Evolutionary conservation across 441 rosid species (phyloP).

Genomic region (Metrosideros polymorpha): DNA sequence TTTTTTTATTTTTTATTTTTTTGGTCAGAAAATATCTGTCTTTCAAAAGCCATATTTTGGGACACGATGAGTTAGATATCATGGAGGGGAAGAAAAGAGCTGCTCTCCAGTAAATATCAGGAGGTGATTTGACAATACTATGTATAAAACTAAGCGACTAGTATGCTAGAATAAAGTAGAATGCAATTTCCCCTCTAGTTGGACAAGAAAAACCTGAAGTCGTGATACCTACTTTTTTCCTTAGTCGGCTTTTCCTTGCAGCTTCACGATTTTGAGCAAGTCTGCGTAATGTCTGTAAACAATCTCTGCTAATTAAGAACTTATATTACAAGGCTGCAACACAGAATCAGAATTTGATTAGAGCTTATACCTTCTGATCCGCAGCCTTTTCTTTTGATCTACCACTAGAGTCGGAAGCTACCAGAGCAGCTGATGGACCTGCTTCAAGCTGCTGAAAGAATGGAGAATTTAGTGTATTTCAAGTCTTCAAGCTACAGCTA

Average conservation of each 20-base stretch:
- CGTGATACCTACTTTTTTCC: not conserved
- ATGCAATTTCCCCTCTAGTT: not conserved
- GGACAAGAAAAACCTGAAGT: not conserved
- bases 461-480: not conserved
- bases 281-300: not conserved
- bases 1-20: not conserved
- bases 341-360: not conserved
- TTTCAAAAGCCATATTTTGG: not conserved
- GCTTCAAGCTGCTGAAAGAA: not conserved
- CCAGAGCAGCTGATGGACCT: not conserved
- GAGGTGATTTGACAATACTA: not conserved
- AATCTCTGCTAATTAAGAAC: not conserved
- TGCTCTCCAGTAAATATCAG: not conserved
- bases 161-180: not conserved
- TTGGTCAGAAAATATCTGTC: not conserved
- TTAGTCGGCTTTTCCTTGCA: not conserved
- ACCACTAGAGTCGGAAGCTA: not conserved
- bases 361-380: not conserved
- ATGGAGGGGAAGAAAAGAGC: not conserved
- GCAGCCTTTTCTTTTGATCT: not conserved
- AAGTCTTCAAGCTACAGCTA: not conserved
- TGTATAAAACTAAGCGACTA: not conserved
- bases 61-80: not conserved
- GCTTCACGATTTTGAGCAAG: conserved; percentile 2
- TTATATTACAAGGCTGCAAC: not conserved